Evolutionary conservation across 176 grass and related monocot species (phyloP).

Genomic region (Tillandsia fasciculata): DNA sequence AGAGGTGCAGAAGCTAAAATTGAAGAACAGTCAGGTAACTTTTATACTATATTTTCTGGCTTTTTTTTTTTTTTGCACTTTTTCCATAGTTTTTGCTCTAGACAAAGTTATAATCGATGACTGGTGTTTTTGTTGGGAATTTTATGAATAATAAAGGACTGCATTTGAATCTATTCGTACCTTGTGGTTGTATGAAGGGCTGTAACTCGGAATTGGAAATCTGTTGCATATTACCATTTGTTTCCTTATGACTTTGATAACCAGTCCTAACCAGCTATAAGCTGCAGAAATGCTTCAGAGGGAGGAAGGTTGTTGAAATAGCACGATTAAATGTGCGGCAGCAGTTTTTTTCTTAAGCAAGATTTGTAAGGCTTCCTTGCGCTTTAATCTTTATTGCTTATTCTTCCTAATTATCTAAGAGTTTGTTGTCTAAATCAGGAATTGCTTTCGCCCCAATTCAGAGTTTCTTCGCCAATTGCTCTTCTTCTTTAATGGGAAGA

Average conservation of each 20-base stretch:
- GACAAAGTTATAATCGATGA: background rate
- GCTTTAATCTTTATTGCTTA: constrained; percentile 14
- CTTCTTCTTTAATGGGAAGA: constrained; percentile 84
- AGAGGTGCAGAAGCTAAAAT: constrained; percentile 57
- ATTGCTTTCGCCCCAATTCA: constrained; percentile 49
- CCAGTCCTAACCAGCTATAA: constrained; percentile 58
- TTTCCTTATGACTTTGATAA: constrained; percentile 15
- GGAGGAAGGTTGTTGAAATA: constrained; percentile 58
- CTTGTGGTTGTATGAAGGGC: too few relatives aligned
- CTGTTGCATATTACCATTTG: background rate
- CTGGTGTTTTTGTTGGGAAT: too few relatives aligned
- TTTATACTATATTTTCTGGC: background rate
- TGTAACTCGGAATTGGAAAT: too few relatives aligned
- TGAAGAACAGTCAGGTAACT: constrained; percentile 54
- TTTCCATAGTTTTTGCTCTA: constrained; percentile 5
- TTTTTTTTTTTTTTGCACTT: constrained; percentile 24
- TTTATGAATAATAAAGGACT: too few relatives aligned
- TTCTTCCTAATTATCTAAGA: constrained; percentile 26
- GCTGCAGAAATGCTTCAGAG: constrained; percentile 99
- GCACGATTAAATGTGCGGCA: constrained; percentile 43
- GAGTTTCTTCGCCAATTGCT: constrained; percentile 87
- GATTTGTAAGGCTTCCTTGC: constrained; percentile 43
- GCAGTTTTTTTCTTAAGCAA: constrained; percentile 60
- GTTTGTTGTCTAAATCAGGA: constrained; percentile 49
- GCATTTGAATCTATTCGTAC: too few relatives aligned